These are phyloP conservation scores for Solanum verrucosum DNA, from an alignment of 257 asterid species.

Conservation along the genomic window DNA sequence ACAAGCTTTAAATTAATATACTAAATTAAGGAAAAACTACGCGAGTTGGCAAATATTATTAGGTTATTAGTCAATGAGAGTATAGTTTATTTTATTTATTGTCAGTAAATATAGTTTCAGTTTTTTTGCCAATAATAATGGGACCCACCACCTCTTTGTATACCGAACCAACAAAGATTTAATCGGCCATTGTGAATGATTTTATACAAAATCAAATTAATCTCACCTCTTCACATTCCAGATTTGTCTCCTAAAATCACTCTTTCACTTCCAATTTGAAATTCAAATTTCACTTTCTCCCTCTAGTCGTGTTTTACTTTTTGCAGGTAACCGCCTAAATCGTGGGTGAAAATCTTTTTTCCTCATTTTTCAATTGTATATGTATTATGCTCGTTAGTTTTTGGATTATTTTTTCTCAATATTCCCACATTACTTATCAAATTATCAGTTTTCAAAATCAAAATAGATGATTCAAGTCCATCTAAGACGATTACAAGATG, in stretches of 20 bases:
- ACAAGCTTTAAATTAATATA: background rate
- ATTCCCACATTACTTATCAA: background rate
- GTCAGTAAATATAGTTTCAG: background rate
- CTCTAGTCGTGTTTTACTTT: background rate
- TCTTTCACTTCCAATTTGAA: background rate
- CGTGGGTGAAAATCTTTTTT: background rate
- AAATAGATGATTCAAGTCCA: background rate
- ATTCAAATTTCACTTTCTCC: background rate
- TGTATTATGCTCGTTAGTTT: background rate
- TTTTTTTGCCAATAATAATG: background rate
- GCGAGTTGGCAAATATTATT: background rate
- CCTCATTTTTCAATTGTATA: background rate
- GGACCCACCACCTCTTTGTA: background rate
- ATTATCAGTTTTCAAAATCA: background rate
- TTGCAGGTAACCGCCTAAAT: background rate
- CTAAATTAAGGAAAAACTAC: background rate
- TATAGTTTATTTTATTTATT: background rate
- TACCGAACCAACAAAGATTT: background rate
- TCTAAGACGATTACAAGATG: background rate
- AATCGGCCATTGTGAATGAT: background rate
- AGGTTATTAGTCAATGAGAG: background rate
- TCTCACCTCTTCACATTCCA: background rate
- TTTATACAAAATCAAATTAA: background rate
- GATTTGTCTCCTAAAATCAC: background rate
- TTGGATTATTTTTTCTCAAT: background rate